phyloP scores from a whole-genome alignment of 2,329 filamentous ascomycete genomes.

The Thelonectria blattea region DNA sequence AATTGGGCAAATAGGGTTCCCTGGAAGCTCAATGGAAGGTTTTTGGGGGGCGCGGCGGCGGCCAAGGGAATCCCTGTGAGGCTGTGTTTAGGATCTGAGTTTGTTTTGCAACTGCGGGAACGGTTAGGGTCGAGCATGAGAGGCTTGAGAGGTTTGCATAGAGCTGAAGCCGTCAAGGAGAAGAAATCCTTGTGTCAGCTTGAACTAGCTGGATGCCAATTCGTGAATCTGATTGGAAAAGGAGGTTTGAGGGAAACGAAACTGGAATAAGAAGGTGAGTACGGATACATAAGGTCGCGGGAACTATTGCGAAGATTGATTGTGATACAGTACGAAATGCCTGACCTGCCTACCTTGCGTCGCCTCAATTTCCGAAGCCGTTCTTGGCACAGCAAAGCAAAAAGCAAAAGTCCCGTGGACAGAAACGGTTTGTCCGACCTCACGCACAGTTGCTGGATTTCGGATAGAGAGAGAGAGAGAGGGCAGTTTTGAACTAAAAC shows the following conservation, averaged over 20 bases:
- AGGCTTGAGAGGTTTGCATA: not conserved
- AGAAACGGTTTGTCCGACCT: too few relatives aligned
- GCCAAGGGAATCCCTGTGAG: not conserved
- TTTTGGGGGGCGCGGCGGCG: not conserved
- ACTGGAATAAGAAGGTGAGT: not conserved
- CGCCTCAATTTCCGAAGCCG: constrained; percentile 6
- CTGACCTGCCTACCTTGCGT: too few relatives aligned
- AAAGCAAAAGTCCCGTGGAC: not conserved
- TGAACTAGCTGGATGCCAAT: not conserved
- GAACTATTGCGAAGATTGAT: not conserved
- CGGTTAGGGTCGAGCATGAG: not conserved
- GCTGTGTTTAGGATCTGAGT: not conserved
- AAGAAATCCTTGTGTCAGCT: not conserved
- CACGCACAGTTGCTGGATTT: too few relatives aligned
- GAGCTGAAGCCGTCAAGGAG: not conserved
- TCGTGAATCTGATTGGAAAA: not conserved
- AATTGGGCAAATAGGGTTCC: not conserved
- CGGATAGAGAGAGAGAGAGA: too few relatives aligned
- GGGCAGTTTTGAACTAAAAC: too few relatives aligned
- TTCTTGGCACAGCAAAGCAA: not conserved
- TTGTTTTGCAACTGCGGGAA: not conserved
- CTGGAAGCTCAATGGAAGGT: not conserved
- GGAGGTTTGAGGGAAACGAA: not conserved
- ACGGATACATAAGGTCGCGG: too few relatives aligned
- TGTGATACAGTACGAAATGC: too few relatives aligned